Evolutionary conservation across 225 moss, liverwort and hornwort genomes (phyloP).

Genomic region (Pleurozium schreberi): DNA sequence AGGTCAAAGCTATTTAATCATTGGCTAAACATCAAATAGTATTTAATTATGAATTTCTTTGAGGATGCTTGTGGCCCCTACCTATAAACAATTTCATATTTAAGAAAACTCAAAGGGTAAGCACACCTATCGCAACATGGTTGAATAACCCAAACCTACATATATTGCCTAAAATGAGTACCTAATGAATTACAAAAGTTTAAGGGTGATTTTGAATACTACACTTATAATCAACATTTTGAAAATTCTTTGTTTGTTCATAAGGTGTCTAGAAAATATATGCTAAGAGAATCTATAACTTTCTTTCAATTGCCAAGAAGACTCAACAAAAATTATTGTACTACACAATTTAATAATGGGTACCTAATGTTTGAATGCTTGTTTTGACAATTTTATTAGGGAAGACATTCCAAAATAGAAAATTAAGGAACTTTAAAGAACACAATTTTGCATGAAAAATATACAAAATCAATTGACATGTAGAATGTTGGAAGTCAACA

Average conservation of each 20-base stretch:
- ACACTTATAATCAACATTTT: background rate
- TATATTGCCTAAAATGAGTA: background rate
- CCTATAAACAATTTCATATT: background rate
- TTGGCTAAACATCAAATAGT: background rate
- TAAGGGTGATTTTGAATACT: background rate
- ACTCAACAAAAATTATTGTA: background rate
- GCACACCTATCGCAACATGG: rapidly evolving
- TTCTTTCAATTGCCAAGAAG: background rate
- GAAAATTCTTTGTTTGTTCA: background rate
- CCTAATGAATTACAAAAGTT: background rate
- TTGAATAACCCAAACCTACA: background rate
- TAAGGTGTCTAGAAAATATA: background rate
- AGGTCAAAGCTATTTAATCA: background rate
- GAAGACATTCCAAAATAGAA: background rate
- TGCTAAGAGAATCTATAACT: background rate
- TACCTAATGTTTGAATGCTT: background rate
- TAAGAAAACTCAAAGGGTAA: rapidly evolving
- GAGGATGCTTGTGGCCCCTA: background rate
- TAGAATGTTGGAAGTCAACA: background rate
- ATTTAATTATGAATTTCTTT: background rate
- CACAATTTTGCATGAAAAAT: background rate
- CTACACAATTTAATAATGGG: background rate
- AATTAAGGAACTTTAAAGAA: background rate
- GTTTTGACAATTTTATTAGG: background rate
- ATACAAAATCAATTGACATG: background rate